These are phyloP conservation scores for Ophiocordyceps camponoti-leonardi DNA, from an alignment of 2,329 filamentous ascomycete species.

Conservation along the genomic window DNA sequence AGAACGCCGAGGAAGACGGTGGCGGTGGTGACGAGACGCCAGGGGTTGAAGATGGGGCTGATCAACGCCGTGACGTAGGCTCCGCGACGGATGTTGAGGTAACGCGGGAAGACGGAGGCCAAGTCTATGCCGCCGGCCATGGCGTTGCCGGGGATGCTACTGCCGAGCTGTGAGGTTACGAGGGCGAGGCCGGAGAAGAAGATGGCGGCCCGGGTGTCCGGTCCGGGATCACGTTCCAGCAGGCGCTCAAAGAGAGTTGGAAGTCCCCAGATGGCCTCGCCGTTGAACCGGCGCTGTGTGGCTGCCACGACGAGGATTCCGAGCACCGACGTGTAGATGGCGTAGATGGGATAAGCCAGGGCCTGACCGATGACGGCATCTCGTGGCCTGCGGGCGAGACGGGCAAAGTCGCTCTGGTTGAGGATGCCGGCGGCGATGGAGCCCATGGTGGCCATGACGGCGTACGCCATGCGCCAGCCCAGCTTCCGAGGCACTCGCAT, in stretches of 20 bases:
- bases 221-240: conserved; percentile 11
- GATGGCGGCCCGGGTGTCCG: conserved; percentile 17
- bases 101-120: conserved; percentile 18
- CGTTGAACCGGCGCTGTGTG: conserved; percentile 17
- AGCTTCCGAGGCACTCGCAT: conserved; percentile 11
- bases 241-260: conserved; percentile 16
- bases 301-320: conserved; percentile 23
- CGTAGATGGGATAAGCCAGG: conserved; percentile 17
- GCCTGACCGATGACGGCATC: conserved; percentile 18
- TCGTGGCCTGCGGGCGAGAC: conserved; percentile 13
- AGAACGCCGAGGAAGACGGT: conserved; percentile 18
- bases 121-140: conserved; percentile 21
- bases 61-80: conserved; percentile 18
- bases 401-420: conserved; percentile 21
- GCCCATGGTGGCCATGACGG: conserved; percentile 18
- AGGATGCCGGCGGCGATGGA: conserved; percentile 20
- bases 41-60: conserved; percentile 19
- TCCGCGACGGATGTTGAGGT: conserved; percentile 20
- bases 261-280: conserved; percentile 20
- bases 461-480: conserved; percentile 19
- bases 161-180: conserved; percentile 18
- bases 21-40: conserved; percentile 19
- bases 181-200: conserved; percentile 21
- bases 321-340: conserved; percentile 17
- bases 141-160: conserved; percentile 19